These are phyloP conservation scores for Striga asiatica DNA, from an alignment of 257 asterid genomes.

Conservation along the genomic window DNA sequence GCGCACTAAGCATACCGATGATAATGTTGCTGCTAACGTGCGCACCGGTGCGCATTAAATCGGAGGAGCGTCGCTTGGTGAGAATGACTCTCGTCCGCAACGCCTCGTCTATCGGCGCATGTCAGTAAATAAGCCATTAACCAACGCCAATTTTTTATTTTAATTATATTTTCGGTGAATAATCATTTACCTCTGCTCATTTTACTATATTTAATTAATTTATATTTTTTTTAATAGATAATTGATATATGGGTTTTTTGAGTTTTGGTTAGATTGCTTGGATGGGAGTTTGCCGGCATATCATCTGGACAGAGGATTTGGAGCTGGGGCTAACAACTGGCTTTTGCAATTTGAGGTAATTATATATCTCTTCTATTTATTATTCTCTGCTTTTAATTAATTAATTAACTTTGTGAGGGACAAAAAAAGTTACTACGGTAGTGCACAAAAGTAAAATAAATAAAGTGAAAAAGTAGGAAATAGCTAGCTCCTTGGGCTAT, in stretches of 20 bases:
- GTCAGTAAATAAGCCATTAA: conserved; percentile 23
- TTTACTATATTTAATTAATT: neutral
- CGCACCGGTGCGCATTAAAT: conserved; percentile 28
- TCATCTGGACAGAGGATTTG: conserved; percentile 79
- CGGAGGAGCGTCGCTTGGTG: conserved; percentile 33
- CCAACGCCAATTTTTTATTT: neutral
- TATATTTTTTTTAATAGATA: neutral
- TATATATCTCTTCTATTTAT: no score
- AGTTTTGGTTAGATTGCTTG: conserved; percentile 56
- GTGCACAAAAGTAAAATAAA: no score
- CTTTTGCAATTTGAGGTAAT: conserved; percentile 91
- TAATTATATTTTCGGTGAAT: neutral
- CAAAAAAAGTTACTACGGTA: no score
- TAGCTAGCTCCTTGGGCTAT: no score
- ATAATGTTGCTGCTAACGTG: conserved; percentile 29
- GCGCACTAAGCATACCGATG: conserved; percentile 14
- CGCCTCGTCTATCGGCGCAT: conserved; percentile 52
- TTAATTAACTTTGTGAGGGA: conserved; percentile 19
- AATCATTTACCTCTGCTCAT: neutral
- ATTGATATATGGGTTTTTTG: no score
- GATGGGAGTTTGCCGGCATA: conserved; percentile 96
- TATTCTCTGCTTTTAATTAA: no score
- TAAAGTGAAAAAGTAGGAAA: no score
- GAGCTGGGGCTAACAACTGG: conserved; percentile 84
- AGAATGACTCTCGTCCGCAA: conserved; percentile 54